phyloP scores from a whole-genome alignment of 1,284 basidiomycete species.

The Leucoagaricus sp. region DNA sequence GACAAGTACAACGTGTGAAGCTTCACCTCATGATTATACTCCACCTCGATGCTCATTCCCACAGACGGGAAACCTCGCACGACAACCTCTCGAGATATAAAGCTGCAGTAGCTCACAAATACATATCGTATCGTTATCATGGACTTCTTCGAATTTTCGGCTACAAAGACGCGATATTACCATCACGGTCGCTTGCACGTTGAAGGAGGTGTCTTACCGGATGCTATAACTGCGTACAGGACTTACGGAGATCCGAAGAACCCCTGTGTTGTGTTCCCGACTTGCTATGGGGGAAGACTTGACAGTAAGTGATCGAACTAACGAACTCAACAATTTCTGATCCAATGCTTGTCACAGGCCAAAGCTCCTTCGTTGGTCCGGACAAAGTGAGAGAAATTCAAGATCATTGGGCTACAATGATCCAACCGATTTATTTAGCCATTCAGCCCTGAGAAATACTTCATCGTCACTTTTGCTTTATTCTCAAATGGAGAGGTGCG shows the following conservation, averaged over 20 bases:
- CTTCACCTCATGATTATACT: background rate
- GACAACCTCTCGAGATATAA: background rate
- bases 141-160: conserved; percentile 22
- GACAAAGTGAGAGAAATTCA: conserved; percentile 38
- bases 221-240: conserved; percentile 44
- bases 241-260: conserved; percentile 42
- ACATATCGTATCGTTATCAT: background rate
- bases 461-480: conserved; percentile 56
- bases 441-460: conserved; percentile 52
- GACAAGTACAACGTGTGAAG: background rate
- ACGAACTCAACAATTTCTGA: background rate
- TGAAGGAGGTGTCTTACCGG: conserved; percentile 39
- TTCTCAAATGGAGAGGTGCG: conserved; percentile 60
- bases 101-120: background rate
- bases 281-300: conserved; percentile 44
- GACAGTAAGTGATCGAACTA: conserved; percentile 25
- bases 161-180: conserved; percentile 34
- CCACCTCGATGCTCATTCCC: background rate
- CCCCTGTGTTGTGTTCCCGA: conserved; percentile 46
- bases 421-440: conserved; percentile 15
- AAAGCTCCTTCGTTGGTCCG: conserved; percentile 51
- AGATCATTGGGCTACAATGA: background rate
- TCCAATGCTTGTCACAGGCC: conserved; percentile 32
- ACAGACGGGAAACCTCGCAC: background rate
- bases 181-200: conserved; percentile 42